Percentiles rank a stretch among this genome's conserved stretches.
phyloP scores from a whole-genome alignment of 257 asterid genomes.

The Nicotiana attenuata region DNA sequence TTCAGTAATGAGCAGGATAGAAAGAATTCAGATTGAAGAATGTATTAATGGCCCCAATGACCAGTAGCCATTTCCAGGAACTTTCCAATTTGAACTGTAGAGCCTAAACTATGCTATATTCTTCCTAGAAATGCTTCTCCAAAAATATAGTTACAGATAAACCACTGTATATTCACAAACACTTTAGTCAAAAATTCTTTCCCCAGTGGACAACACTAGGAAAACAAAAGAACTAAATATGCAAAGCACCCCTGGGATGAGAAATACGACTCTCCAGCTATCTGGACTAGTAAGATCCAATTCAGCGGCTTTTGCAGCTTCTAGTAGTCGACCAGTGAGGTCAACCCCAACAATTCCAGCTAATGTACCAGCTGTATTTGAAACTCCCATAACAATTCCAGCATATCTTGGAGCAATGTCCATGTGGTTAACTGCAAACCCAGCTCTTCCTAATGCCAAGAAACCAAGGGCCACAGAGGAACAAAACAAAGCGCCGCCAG shows the following conservation, averaged over 20 bases:
- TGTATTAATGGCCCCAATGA: not conserved
- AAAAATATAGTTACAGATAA: not conserved
- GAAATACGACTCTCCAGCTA: constrained; percentile 75
- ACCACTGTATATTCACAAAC: not conserved
- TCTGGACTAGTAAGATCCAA: constrained; percentile 69
- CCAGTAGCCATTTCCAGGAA: not conserved
- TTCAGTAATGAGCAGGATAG: not conserved
- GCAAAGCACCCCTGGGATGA: constrained; percentile 73
- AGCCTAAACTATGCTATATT: not conserved
- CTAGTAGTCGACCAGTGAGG: constrained; percentile 81
- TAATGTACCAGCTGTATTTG: constrained; percentile 86
- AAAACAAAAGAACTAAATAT: constrained; percentile 63
- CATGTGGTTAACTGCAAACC: constrained; percentile 90
- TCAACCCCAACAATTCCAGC: constrained; percentile 92
- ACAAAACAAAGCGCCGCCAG: constrained; percentile 62
- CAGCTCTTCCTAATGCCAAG: constrained; percentile 89
- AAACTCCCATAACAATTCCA: constrained; percentile 88
- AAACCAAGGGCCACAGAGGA: constrained; percentile 82
- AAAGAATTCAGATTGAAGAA: not conserved
- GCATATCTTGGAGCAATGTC: constrained; percentile 93
- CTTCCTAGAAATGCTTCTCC: not conserved
- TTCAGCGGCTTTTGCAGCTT: constrained; percentile 62
- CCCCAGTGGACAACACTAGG: constrained; percentile 69
- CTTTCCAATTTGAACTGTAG: not conserved
- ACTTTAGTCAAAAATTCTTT: constrained; percentile 79